Conservation (phyloP, 116 monocot species). For the Phalaenopsis hybrid region DNA sequence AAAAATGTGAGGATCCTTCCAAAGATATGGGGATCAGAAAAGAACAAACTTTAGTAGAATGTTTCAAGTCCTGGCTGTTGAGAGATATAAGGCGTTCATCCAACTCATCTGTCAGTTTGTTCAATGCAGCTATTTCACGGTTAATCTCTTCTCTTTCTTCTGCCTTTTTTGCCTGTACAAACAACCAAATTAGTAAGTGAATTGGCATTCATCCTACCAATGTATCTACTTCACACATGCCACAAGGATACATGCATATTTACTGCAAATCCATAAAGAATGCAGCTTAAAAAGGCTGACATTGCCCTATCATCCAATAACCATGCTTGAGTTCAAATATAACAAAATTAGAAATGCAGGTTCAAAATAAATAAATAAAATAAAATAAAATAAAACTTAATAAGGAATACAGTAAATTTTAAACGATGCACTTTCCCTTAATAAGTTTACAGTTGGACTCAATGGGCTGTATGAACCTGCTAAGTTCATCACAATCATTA, state of each 20-base stretch:
- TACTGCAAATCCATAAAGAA: not conserved
- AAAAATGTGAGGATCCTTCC: not conserved
- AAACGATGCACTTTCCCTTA: no score
- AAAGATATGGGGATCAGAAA: not conserved
- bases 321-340: not conserved
- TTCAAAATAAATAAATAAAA: not conserved
- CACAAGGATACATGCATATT: not conserved
- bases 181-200: not conserved
- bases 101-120: slow-evolving; percentile 10
- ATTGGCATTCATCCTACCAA: not conserved
- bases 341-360: not conserved
- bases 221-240: not conserved
- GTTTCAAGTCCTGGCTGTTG: not conserved
- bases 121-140: slow-evolving; percentile 7
- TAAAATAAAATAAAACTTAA: no score
- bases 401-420: no score
- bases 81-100: not conserved
- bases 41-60: slow-evolving; percentile 8
- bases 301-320: not conserved
- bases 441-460: no score
- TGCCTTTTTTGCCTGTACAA: slow-evolving; percentile 8
- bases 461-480: no score
- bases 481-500: no score
- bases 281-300: not conserved
- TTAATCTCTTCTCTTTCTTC: slow-evolving; percentile 8